Evolutionary conservation across 1,139 yeast genomes (phyloP).

Genomic region (Blastobotrys ciferrii): DNA sequence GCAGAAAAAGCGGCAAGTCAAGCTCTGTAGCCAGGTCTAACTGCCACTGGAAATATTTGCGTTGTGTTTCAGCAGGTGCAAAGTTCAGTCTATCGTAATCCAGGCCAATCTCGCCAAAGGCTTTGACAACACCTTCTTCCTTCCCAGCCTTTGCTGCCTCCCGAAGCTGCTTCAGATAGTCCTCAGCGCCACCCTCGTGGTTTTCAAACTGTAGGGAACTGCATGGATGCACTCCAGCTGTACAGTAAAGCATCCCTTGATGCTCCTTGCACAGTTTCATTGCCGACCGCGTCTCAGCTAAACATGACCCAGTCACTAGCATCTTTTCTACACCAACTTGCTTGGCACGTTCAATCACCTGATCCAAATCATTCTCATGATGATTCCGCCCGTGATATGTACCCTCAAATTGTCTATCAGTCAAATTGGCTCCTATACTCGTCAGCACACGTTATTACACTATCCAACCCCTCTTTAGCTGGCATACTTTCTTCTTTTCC

Average conservation of each 20-base stretch:
- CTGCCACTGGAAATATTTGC: constrained; percentile 65
- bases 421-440: constrained; percentile 66
- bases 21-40: constrained; percentile 55
- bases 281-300: constrained; percentile 57
- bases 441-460: not conserved
- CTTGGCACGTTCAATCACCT: constrained; percentile 66
- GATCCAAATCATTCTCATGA: constrained; percentile 66
- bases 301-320: constrained; percentile 80
- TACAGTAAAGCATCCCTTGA: constrained; percentile 46
- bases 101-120: constrained; percentile 90
- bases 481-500: not conserved
- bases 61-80: constrained; percentile 66
- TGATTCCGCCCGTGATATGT: constrained; percentile 63
- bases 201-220: constrained; percentile 61
- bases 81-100: constrained; percentile 88
- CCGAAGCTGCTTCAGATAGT: constrained; percentile 50
- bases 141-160: constrained; percentile 51
- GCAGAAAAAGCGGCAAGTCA: constrained; percentile 75
- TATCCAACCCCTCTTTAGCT: not conserved
- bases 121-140: constrained; percentile 49
- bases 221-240: constrained; percentile 96
- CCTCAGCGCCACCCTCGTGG: constrained; percentile 28
- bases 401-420: constrained; percentile 88
- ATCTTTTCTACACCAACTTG: constrained; percentile 63
- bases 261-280: constrained; percentile 45